Percentiles rank a stretch among this genome's conserved stretches.
Evolutionary conservation across 2,329 filamentous ascomycete species (phyloP).

Genomic region (Paraphaeosphaeria minitans): DNA sequence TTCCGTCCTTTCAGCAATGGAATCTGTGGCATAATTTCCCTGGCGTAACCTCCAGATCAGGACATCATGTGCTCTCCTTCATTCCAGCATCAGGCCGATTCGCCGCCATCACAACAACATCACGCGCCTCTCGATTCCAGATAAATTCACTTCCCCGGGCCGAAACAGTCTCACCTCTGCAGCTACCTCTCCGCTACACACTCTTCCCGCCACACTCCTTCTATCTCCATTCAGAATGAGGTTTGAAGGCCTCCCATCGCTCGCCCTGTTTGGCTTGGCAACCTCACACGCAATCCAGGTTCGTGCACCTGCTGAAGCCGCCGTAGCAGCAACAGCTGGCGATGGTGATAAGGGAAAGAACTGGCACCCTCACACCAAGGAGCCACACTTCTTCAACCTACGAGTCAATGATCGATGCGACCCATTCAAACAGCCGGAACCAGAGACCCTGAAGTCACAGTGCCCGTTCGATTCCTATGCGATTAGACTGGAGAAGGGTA

Average conservation of each 20-base stretch:
- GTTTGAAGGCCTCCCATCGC: constrained; percentile 16
- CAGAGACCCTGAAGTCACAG: constrained; percentile 5
- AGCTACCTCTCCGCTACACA: constrained; percentile 22
- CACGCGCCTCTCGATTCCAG: constrained; percentile 23
- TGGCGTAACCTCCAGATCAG: constrained; percentile 20
- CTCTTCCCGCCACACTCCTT: constrained; percentile 26
- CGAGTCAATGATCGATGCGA: constrained; percentile 27
- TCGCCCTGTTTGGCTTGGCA: constrained; percentile 24
- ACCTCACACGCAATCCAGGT: constrained; percentile 20
- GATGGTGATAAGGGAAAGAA: constrained; percentile 5
- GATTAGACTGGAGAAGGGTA: constrained; percentile 32
- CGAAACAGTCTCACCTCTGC: constrained; percentile 25
- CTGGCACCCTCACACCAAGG: constrained; percentile 32
- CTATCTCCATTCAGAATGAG: constrained; percentile 31
- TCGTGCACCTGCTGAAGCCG: constrained; percentile 12
- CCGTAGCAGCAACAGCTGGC: neutral
- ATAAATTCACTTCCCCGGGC: constrained; percentile 34
- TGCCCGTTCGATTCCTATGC: constrained; percentile 27
- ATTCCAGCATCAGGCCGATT: constrained; percentile 25
- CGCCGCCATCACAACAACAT: constrained; percentile 32
- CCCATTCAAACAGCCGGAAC: neutral
- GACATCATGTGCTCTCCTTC: constrained; percentile 26
- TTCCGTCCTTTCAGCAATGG: constrained; percentile 5
- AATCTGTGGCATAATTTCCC: constrained; percentile 6
- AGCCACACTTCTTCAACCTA: constrained; percentile 33